Evolutionary conservation across 148 eudicot genomes (phyloP).

Genomic region (Selenicereus undatus): DNA sequence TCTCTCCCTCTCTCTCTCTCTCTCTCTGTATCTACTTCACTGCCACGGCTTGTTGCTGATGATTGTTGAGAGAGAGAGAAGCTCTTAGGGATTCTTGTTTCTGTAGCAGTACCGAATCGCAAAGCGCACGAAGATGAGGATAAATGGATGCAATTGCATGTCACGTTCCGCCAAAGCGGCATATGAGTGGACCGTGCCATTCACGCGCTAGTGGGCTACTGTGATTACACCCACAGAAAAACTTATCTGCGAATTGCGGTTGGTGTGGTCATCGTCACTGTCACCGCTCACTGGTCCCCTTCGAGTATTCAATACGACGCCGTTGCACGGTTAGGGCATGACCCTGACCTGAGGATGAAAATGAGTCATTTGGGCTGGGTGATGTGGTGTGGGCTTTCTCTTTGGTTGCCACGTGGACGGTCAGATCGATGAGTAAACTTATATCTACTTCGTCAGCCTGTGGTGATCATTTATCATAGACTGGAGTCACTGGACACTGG

Average conservation of each 20-base stretch:
- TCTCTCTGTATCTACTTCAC: slow-evolving; percentile 7
- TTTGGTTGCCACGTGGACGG: neutral
- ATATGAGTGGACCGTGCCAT: neutral
- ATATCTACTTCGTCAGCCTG: neutral
- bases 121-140: neutral
- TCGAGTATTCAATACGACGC: slow-evolving; percentile 10
- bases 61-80: neutral
- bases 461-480: neutral
- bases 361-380: slow-evolving; percentile 3
- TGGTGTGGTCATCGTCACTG: slow-evolving; percentile 28
- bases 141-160: neutral
- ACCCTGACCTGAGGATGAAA: neutral
- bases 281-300: no score
- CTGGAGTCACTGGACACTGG: neutral
- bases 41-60: neutral
- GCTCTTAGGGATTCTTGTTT: slow-evolving; percentile 18
- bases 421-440: neutral
- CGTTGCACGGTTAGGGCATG: slow-evolving; percentile 2
- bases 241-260: slow-evolving; percentile 36
- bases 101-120: neutral
- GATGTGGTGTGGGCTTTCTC: slow-evolving; percentile 1
- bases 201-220: neutral
- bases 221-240: neutral
- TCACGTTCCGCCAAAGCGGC: neutral
- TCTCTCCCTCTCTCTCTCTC: slow-evolving; percentile 2